Evolutionary conservation across 495 filamentous ascomycete species (phyloP), one percentile per base, ranked within the genome.

Genomic region (Daldinia grandis): DNA sequence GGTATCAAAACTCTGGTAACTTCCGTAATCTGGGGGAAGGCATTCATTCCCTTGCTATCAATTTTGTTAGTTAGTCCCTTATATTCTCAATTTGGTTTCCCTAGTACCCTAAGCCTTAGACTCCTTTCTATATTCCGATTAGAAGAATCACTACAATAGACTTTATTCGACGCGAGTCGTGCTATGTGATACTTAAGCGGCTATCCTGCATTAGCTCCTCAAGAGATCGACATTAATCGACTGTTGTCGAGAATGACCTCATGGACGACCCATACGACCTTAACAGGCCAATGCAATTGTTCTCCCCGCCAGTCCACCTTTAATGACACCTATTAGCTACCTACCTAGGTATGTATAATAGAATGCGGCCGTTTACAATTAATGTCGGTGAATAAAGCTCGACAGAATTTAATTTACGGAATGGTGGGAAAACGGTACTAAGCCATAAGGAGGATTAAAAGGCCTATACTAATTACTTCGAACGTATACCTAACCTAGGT

Each of bases 401-500:
- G 38, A 64, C 56, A 55, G 54, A 59, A 60, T 49, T 30, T 35
- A 5, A 28, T 49, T 58, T 71, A 66, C 62, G 62, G 62, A 71
- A 30, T 53, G 21, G 15, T n/a, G 1, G 49, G 27, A 4, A 30
- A 53, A 58, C 50, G 53, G 42, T 47, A 0, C 19, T 47, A 24
- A 40, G 3, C 9, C 12, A 37, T 9, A 37, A 37, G 35, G n/a
- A n/a, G n/a, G n/a, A n/a, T n/a, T n/a, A n/a, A n/a, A n/a, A n/a
- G n/a, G n/a, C n/a, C n/a, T n/a, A n/a, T n/a, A n/a, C 15, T 21
- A 17, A 44, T 44, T 14, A 0, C 12, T 35, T 35, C 33, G 10
- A 35, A 35, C 12, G 4, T 14, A 35, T 35, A n/a, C n/a, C n/a
- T n/a, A n/a, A n/a, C n/a, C n/a, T n/a, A n/a, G n/a, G n/a, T n/a